Conservation (phyloP, 2,329 filamentous ascomycete genomes). For the Pseudocercospora fijiensis region DNA sequence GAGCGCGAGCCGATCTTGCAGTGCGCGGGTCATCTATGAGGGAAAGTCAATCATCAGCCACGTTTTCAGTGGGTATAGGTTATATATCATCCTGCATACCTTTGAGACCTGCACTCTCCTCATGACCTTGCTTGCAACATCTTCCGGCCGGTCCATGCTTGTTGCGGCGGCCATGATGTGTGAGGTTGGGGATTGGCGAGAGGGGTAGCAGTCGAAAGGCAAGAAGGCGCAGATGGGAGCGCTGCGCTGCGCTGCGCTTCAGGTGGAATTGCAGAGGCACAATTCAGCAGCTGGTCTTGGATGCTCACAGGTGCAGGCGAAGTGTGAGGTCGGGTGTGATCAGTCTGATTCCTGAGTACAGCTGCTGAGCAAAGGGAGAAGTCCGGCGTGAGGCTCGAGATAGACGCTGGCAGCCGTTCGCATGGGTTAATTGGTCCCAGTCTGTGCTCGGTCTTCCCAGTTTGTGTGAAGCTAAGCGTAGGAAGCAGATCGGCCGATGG, state of each 20-base stretch:
- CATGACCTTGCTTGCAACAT: conserved; percentile 41
- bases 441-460: background rate
- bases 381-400: conserved; percentile 1
- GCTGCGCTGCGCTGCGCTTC: background rate
- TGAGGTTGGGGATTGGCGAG: conserved; percentile 11
- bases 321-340: background rate
- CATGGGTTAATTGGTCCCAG: background rate
- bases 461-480: background rate
- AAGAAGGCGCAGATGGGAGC: too few relatives aligned
- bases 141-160: conserved; percentile 32
- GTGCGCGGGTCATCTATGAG: conserved; percentile 78
- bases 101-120: conserved; percentile 42
- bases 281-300: background rate
- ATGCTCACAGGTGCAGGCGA: background rate
- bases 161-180: conserved; percentile 33
- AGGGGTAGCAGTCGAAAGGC: conserved; percentile 7
- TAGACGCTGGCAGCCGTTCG: conserved; percentile 1
- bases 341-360: conserved; percentile 4
- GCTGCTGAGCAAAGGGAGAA: background rate
- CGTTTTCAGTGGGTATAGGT: background rate
- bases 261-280: background rate
- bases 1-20: conserved; percentile 90
- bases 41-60: conserved; percentile 27
- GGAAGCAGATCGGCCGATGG: conserved; percentile 1
- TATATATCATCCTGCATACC: conserved; percentile 29